phyloP scores from a whole-genome alignment of 257 asterid species.

The Solanum etuberosum region DNA sequence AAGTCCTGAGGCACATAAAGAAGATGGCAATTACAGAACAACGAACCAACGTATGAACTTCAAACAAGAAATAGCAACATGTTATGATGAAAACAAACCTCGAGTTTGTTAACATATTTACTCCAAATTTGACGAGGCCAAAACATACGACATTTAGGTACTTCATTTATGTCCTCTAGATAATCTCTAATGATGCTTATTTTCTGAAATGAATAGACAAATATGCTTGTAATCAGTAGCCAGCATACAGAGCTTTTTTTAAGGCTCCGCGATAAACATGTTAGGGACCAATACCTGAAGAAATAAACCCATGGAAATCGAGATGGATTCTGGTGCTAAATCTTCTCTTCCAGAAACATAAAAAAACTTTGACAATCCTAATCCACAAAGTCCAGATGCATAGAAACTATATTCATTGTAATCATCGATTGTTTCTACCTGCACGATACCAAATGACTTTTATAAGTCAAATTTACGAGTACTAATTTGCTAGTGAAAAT shows the following conservation, averaged over 20 bases:
- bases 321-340: constrained; percentile 50
- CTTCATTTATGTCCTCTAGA: constrained; percentile 92
- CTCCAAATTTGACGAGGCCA: constrained; percentile 98
- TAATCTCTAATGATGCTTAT: constrained; percentile 89
- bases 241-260: not conserved
- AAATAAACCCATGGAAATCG: constrained; percentile 90
- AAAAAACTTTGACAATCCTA: constrained; percentile 83
- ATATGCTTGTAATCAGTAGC: not conserved
- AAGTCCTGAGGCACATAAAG: constrained; percentile 45
- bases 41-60: not conserved
- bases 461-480: not conserved
- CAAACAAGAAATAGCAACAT: not conserved
- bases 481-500: not conserved
- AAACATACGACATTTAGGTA: constrained; percentile 90
- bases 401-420: constrained; percentile 94
- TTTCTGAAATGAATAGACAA: constrained; percentile 37
- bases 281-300: constrained; percentile 43
- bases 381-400: constrained; percentile 94
- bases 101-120: constrained; percentile 84
- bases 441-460: not conserved
- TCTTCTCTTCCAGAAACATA: constrained; percentile 88
- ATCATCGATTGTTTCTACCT: constrained; percentile 84
- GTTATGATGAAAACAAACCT: constrained; percentile 28
- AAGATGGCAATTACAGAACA: not conserved
- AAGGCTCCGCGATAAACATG: not conserved